phyloP scores from a whole-genome alignment of 305 asterid species.

The Coffea humblotiana region DNA sequence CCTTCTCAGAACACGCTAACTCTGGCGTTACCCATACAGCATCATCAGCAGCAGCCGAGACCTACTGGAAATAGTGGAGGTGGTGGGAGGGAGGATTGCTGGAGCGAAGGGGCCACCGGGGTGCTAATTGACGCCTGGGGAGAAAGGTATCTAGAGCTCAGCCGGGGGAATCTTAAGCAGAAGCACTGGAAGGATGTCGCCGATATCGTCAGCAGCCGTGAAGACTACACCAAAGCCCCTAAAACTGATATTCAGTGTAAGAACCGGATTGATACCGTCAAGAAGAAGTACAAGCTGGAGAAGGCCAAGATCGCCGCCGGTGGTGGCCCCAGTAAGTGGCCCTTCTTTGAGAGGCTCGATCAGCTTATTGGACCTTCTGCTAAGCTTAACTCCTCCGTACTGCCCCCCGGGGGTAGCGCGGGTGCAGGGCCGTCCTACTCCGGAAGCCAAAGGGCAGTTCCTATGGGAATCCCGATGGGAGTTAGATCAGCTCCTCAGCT shows the following conservation, averaged over 20 bases:
- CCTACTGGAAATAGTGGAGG: constrained; percentile 19
- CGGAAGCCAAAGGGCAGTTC: constrained; percentile 43
- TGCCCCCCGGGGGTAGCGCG: constrained; percentile 23
- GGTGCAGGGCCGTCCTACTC: constrained; percentile 7
- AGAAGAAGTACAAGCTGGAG: constrained; percentile 90
- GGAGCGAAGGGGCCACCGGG: constrained; percentile 92
- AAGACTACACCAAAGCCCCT: constrained; percentile 56
- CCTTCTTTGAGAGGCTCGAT: constrained; percentile 60
- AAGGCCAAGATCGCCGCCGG: constrained; percentile 72
- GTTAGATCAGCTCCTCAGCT: constrained; percentile 49
- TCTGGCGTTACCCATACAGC: constrained; percentile 69
- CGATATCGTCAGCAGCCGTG: constrained; percentile 63
- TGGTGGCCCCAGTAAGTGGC: constrained; percentile 73
- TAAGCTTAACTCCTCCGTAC: constrained; percentile 28
- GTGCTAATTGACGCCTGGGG: constrained; percentile 90
- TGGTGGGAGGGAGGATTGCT: constrained; percentile 87
- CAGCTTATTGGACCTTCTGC: constrained; percentile 63
- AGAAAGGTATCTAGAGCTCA: constrained; percentile 70
- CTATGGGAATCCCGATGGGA: constrained; percentile 77
- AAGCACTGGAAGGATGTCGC: constrained; percentile 96
- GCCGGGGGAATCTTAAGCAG: constrained; percentile 90
- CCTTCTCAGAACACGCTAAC: constrained; percentile 42
- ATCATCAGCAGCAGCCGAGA: constrained; percentile 32
- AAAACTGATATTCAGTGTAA: constrained; percentile 93
- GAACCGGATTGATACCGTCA: constrained; percentile 89